Base-by-base conservation (phyloP, 805 yeast genomes). In the Metschnikowia similis region DNA sequence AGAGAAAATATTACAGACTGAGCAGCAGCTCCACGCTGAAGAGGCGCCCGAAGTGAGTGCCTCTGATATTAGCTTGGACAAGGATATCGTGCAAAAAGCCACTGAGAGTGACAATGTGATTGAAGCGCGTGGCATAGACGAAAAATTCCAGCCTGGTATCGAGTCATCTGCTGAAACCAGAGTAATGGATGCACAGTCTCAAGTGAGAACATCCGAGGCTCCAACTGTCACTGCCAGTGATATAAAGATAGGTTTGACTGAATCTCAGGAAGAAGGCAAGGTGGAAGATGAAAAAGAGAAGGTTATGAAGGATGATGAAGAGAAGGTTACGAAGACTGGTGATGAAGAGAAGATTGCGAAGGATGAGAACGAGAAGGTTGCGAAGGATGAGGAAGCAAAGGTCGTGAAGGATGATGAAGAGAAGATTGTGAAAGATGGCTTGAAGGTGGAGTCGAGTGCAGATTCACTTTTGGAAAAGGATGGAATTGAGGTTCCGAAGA, bases 131-230 rank as follows among this genome's bases (percentile, higher is more conserved):
- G 31, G 38, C n/a, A 16, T 17, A 4, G 17, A 35, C 6, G 35
- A 27, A 8, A 4, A 32, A 1, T 13, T 29, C 9, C 17, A 17
- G 13, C 27, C 45, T 26, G 17, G 8, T 28, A 28, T 37, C 4
- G 57, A 50, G 31, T 28, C 46, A 11, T 30, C 28, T 28, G 40
- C 51, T 10, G 48, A 45, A 52, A 42, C 57, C 57, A 48, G 61
- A 56, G 51, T 49, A 52, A 40, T 54, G 58, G 35, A 68, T 27
- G 40, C 39, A 26, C 45, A 58, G 38, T 51, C 60, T 28, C 58
- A 48, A 45, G 28, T 53, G 57, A 48, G 35, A 26, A 36, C 32
- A 30, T 41, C 43, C 17, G 55, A 41, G 30, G 49, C 34, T 9
- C 47, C 47, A 26, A 29, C 29, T 13, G 35, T 36, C n/a, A 36